Evolutionary conservation across 2,329 filamentous ascomycete genomes (phyloP), one percentile per base, ranked within the genome.

Genomic region (Clonostachys solani): DNA sequence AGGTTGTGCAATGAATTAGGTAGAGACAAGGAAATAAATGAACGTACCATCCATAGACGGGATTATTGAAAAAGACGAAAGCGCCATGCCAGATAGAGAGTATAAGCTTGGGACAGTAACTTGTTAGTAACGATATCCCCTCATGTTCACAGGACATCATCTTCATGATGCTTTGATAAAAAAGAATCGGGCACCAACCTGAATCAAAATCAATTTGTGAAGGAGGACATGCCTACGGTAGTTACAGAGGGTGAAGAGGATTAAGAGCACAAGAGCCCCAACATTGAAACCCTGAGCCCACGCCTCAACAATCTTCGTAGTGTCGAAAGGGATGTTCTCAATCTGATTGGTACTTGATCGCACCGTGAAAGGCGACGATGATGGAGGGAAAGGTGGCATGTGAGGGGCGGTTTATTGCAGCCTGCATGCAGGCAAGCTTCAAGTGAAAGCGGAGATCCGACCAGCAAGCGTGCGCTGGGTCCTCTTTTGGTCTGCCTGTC

Each of bases 131-230:
- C 8, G 4, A 15, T 45, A 16, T 16, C 13, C 13, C 12, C 17
- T 6, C 16, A 13, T 16, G 8, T 35, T 40, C 23, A 29, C 8
- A 16, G 12, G 12, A 40, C 7, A 7, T 5, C 43, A 37, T 40
- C n/a, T 7, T 3, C 13, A 33, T 15, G 42, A 9, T 19, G 13
- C 42, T 36, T 42, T 19, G 23, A 29, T 29, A 29, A 9, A 29
- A 10, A 10, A 29, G 23, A 29, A 4, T 5, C 12, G 43, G 1
- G 33, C 10, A 29, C 58, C 33, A 52, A 52, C 48, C 50, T 52
- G 48, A 23, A 52, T 34, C n/a, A 52, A 23, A 50, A 52, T 52
- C 17, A 52, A 36, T 36, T 52, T 52, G 44, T 52, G 50, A 12
- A 52, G 44, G 18, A 52, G 50, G 13, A 52, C 40, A 23, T 45